Evolutionary conservation across 495 filamentous ascomycete genomes (phyloP).

Genomic region (Podospora fimiseda): DNA sequence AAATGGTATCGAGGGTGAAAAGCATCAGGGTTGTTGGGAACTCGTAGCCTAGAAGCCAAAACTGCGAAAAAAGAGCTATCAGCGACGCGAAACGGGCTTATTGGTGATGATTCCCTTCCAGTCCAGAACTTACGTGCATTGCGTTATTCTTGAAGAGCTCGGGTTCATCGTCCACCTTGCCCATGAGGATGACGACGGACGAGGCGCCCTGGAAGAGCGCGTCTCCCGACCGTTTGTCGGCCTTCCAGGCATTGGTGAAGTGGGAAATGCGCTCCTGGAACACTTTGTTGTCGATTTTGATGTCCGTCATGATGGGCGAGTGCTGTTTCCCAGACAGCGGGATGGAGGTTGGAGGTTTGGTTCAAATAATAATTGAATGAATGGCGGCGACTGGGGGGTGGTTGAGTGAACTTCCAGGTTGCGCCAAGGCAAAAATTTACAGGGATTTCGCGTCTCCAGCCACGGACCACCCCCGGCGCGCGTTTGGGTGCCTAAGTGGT

Average conservation of each 20-base stretch:
- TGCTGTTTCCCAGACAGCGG: constrained; percentile 9
- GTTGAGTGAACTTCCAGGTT: constrained; percentile 1
- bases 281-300: constrained; percentile 83
- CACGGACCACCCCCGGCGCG: constrained; percentile 13
- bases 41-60: constrained; percentile 98
- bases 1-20: constrained; percentile 78
- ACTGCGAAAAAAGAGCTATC: constrained; percentile 48
- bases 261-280: constrained; percentile 89
- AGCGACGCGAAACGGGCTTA: not conserved
- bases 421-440: constrained; percentile 12
- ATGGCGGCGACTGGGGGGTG: constrained; percentile 1
- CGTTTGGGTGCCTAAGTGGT: constrained; percentile 15
- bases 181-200: constrained; percentile 84
- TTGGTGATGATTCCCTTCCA: not conserved
- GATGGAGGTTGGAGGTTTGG: not conserved
- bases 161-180: constrained; percentile 82
- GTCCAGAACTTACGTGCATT: constrained; percentile 85
- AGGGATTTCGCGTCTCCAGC: constrained; percentile 15
- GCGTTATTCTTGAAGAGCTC: constrained; percentile 91
- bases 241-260: constrained; percentile 87
- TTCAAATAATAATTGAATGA: constrained; percentile 9
- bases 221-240: constrained; percentile 79
- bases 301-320: constrained; percentile 49
- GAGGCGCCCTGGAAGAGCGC: constrained; percentile 74
- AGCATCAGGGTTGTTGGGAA: constrained; percentile 94